Evolutionary conservation across 352 stramenopile genomes (phyloP).

Genomic region (Phytophthora pluvialis): DNA sequence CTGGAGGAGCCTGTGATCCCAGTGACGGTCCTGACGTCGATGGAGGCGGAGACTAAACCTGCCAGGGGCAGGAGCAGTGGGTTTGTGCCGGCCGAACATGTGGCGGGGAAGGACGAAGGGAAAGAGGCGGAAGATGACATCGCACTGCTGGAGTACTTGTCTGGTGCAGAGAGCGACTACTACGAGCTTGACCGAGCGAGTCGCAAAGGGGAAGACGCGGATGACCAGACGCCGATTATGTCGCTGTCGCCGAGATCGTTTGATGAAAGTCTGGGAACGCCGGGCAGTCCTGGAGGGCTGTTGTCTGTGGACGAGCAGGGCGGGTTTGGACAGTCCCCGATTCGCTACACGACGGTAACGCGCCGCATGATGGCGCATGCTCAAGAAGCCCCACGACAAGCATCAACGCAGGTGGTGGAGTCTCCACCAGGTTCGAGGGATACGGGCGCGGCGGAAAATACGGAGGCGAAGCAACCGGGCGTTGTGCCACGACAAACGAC

Average conservation of each 20-base stretch:
- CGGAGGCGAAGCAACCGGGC: conserved; percentile 18
- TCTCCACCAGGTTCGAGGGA: conserved; percentile 12
- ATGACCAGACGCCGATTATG: conserved; percentile 27
- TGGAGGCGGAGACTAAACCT: conserved; percentile 33
- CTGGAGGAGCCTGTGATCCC: conserved; percentile 29
- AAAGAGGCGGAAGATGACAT: conserved; percentile 43
- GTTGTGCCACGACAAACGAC: conserved; percentile 2
- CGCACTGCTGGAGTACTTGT: conserved; percentile 40
- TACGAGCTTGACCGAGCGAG: conserved; percentile 36
- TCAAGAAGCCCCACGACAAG: conserved; percentile 31
- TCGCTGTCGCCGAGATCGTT: conserved; percentile 30
- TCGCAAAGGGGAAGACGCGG: conserved; percentile 34
- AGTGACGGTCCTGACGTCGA: conserved; percentile 21
- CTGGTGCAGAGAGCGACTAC: conserved; percentile 39
- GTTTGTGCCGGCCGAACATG: conserved; percentile 16
- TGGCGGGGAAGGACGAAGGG: conserved; percentile 23
- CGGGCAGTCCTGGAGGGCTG: conserved; percentile 27
- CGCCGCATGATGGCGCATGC: conserved; percentile 26
- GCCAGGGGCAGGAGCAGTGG: not conserved
- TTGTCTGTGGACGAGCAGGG: conserved; percentile 30
- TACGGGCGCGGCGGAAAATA: not conserved
- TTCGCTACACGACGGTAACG: conserved; percentile 27
- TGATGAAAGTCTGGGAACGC: conserved; percentile 29
- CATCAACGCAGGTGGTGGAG: conserved; percentile 19
- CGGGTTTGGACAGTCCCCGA: conserved; percentile 16